Evolutionary conservation across 2,329 filamentous ascomycete genomes (phyloP).

Genomic region (Dryadomyces sulphureus): DNA sequence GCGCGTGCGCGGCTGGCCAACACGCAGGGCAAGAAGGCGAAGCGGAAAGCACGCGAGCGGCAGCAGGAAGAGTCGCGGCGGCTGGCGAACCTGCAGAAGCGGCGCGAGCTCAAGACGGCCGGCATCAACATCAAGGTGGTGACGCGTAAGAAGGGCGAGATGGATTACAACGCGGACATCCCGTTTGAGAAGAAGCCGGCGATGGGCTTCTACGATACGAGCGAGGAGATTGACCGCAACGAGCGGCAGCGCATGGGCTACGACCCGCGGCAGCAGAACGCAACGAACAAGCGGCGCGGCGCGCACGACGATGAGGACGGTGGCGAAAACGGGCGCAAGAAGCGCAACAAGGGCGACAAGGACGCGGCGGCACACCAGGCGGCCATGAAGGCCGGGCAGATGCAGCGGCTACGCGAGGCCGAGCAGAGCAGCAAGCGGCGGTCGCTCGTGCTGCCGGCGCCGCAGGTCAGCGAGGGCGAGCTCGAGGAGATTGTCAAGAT

Average conservation of each 20-base stretch:
- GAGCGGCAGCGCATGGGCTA: constrained; percentile 74
- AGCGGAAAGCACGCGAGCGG: constrained; percentile 88
- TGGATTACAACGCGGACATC: constrained; percentile 99
- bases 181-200: constrained; percentile 90
- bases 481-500: constrained; percentile 98
- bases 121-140: constrained; percentile 96
- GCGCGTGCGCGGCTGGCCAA: constrained; percentile 92
- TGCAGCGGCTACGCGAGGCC: constrained; percentile 88
- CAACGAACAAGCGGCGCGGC: constrained; percentile 74
- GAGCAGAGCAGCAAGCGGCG: constrained; percentile 93
- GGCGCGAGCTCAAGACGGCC: constrained; percentile 89
- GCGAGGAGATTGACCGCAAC: constrained; percentile 66
- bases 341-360: constrained; percentile 82
- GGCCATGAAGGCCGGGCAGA: constrained; percentile 81
- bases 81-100: constrained; percentile 82
- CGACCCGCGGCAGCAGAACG: constrained; percentile 78
- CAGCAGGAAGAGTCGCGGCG: constrained; percentile 90
- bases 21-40: constrained; percentile 97
- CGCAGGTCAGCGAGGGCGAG: constrained; percentile 85
- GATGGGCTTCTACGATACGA: constrained; percentile 84
- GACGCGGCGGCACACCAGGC: constrained; percentile 67
- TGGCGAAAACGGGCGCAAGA: constrained; percentile 29
- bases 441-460: constrained; percentile 66
- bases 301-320: constrained; percentile 55
- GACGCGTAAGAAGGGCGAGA: constrained; percentile 84